Base-by-base conservation (phyloP, 495 filamentous ascomycete genomes). In the Sabuloglossum arenarium region DNA sequence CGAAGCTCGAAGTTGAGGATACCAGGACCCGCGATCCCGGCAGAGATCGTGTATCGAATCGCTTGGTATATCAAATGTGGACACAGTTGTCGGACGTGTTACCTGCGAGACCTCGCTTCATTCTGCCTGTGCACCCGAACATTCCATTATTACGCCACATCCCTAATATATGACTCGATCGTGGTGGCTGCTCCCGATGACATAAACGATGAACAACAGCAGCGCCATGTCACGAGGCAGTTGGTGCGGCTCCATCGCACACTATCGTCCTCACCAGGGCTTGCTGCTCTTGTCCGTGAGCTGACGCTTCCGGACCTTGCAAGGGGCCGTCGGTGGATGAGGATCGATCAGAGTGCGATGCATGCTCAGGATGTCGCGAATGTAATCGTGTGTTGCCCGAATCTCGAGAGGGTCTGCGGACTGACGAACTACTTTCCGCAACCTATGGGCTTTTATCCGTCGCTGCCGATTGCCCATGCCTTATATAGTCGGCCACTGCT, bases 341-440 rank as follows among this genome's bases (percentile, higher is more conserved):
- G 47, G 47, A 51, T 27, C 16, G 47, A 51, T 30, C 23, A 21
- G 47, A 51, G 47, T 29, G 6, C 9, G 21, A 11, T 11, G 24
- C 28, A 51, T 29, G 47, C 47, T 30, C 47, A 51, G 28, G 24
- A 51, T 29, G 28, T 51, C 11, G 47, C 47, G 24, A 51, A 51
- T 19, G 47, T 51, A 23, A 51, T 51, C 25, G 16, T 27, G 23
- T 51, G 24, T 29, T 51, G 47, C 28, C 47, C 47, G 25, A 51
- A 51, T 16, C 47, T 51, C 24, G 47, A 51, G 28, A 51, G 53
- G 24, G 37, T 55, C 19, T 14, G 30, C 11, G 53, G 53, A 30
- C 30, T 55, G 19, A 37, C 53, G n/a, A 39, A 28, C 31, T 55
- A 43, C 53, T 55, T 43, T 39, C 37, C 53, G 27, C 53, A 43